These are phyloP conservation scores for Xylaria sp. DNA, from an alignment of 2,329 filamentous ascomycete species.

Conservation along the genomic window DNA sequence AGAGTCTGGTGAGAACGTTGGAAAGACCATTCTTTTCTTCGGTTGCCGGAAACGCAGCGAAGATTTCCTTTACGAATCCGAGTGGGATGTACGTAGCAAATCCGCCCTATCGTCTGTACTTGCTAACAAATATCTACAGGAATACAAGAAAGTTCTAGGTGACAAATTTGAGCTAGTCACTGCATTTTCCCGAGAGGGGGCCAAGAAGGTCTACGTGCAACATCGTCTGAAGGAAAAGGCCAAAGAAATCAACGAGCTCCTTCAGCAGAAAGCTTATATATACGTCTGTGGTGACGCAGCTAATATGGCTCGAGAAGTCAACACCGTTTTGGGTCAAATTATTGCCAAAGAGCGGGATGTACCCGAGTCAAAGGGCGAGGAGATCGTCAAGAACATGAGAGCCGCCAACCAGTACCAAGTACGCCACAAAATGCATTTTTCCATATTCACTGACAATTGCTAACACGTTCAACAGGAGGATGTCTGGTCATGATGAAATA, in stretches of 20 bases:
- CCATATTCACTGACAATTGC: slow-evolving; percentile 26
- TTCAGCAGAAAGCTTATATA: slow-evolving; percentile 88
- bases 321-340: slow-evolving; percentile 83
- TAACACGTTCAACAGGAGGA: slow-evolving; percentile 62
- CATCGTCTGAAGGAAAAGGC: slow-evolving; percentile 85
- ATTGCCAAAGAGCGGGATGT: slow-evolving; percentile 83
- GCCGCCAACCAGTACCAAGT: slow-evolving; percentile 95
- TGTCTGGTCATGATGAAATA: slow-evolving; percentile 65
- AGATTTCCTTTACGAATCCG: slow-evolving; percentile 89
- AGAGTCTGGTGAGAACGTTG: slow-evolving; percentile 79
- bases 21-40: slow-evolving; percentile 90
- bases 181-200: slow-evolving; percentile 88
- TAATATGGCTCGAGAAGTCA: slow-evolving; percentile 95
- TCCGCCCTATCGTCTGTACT: not conserved
- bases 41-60: slow-evolving; percentile 88
- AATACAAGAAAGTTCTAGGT: slow-evolving; percentile 81
- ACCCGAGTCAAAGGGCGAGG: slow-evolving; percentile 85
- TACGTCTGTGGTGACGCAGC: slow-evolving; percentile 98
- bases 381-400: slow-evolving; percentile 96
- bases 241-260: slow-evolving; percentile 83
- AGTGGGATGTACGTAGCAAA: slow-evolving; percentile 79
- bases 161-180: slow-evolving; percentile 90
- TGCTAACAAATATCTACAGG: slow-evolving; percentile 55
- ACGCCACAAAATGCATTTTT: slow-evolving; percentile 42
- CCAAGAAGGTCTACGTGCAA: slow-evolving; percentile 96